Conservation (phyloP, 2,329 filamentous ascomycete species). For the Colletotrichum musae region DNA sequence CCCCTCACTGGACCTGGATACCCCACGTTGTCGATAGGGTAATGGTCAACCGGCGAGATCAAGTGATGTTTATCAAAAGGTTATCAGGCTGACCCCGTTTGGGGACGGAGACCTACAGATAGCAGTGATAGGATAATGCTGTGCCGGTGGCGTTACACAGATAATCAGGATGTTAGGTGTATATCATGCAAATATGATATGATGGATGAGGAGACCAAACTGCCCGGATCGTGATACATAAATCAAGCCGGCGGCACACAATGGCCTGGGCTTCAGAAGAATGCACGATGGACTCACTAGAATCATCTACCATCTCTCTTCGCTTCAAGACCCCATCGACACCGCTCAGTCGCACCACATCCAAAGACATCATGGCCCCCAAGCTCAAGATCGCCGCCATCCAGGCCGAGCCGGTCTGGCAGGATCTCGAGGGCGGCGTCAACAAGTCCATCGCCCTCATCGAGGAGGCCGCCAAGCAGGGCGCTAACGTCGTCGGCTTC, state of each 20-base stretch:
- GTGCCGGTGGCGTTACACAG: constrained; percentile 7
- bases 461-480: constrained; percentile 48
- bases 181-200: neutral
- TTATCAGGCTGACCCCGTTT: neutral
- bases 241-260: neutral
- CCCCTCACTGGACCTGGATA: constrained; percentile 12
- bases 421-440: constrained; percentile 50
- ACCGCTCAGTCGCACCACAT: neutral
- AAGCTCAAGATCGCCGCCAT: constrained; percentile 46
- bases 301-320: constrained; percentile 6
- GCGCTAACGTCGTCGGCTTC: constrained; percentile 55
- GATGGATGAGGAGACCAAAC: neutral
- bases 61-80: neutral
- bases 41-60: constrained; percentile 14
- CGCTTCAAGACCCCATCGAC: neutral
- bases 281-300: constrained; percentile 9
- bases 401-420: constrained; percentile 47
- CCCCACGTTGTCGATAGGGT: constrained; percentile 11
- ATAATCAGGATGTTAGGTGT: neutral
- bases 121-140: constrained; percentile 14
- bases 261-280: constrained; percentile 18
- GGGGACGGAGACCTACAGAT: neutral
- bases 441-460: constrained; percentile 53
- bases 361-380: constrained; percentile 19
- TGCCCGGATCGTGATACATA: neutral